Base-by-base conservation (phyloP, 306 rosid species). In the Glycine latifolia region DNA sequence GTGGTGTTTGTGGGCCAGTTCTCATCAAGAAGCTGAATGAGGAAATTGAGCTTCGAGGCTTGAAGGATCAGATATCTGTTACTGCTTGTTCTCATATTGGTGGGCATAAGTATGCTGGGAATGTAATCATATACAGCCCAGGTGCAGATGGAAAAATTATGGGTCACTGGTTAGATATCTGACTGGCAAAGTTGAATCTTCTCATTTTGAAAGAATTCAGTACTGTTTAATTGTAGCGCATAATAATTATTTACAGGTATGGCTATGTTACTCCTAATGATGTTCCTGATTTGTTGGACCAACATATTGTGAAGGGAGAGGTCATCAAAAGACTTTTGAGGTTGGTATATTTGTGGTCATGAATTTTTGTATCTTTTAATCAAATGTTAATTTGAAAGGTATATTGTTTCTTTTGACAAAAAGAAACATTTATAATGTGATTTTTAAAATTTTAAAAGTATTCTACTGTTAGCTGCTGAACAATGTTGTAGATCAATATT, bases 31-130 rank as follows among this genome's bases (percentile, higher is more conserved):
- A 94, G 88, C 82, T 92, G 16, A 84, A 82, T 3, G 92, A 83
- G 80, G 95, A 91, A 90, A 82, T 91, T 80, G 90, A 83, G 70
- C 79, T 71, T 44, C 92, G 92, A 20, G 97, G 94, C 65, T 75
- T 92, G 79, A 87, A 81, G 58, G 88, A 85, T 85, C 92, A 87
- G 81, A 85, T 92, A 52, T 86, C 85, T 66, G 97, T 94, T 65
- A 86, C 67, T 26, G 88, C 94, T 2, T 92, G 97, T 85, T 92
- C 98, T 79, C 98, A 94, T 77, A 8, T 94, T 66, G 97, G 98
- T 15, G 97, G 97, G 43, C 97, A 94, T 78, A 94, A 94, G 86
- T 94, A 91, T 91, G 96, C 98, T 62, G 98, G 98, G 44, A 94
- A 94, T 83, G 71, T 94, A 83, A 91, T 94, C 74, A 88, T 92